These are phyloP conservation scores for Sanguinoderma infundibulare DNA, from an alignment of 1,284 basidiomycete genomes.

Conservation along the genomic window DNA sequence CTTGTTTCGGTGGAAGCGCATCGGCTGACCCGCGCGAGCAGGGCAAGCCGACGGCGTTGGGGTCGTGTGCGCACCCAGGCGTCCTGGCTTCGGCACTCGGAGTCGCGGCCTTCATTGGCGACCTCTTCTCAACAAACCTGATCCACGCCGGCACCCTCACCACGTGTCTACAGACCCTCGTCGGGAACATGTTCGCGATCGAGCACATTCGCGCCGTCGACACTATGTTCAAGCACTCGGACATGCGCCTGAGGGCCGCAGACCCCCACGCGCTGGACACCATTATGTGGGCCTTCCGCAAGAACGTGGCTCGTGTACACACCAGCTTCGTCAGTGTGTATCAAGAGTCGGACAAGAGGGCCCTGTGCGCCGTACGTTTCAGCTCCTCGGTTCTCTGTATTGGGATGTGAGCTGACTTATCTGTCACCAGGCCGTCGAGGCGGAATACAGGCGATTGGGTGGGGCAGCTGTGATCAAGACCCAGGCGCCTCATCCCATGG, in stretches of 20 bases:
- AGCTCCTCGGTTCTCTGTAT: background rate
- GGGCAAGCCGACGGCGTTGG: slow-evolving; percentile 12
- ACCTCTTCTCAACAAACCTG: slow-evolving; percentile 35
- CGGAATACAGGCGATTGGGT: background rate
- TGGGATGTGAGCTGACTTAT: background rate
- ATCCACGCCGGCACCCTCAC: slow-evolving; percentile 29
- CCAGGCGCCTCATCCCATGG: background rate
- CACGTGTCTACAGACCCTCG: slow-evolving; percentile 33
- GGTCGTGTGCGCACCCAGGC: slow-evolving; percentile 6
- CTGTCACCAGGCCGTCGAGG: background rate
- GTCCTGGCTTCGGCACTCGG: slow-evolving; percentile 32
- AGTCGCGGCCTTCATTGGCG: slow-evolving; percentile 38
- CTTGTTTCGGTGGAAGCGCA: background rate
- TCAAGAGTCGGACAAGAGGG: background rate
- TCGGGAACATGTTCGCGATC: slow-evolving; percentile 30
- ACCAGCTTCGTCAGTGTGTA: background rate
- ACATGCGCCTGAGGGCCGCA: slow-evolving; percentile 16
- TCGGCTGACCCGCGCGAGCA: slow-evolving; percentile 17
- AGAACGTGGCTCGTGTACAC: background rate
- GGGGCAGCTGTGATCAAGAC: background rate
- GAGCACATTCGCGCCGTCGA: slow-evolving; percentile 40
- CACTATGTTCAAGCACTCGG: slow-evolving; percentile 24
- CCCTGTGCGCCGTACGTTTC: background rate
- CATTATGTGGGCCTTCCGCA: background rate
- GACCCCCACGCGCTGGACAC: slow-evolving; percentile 3